These are phyloP conservation scores for Spiromastix sp. DNA, from an alignment of 2,329 filamentous ascomycete species.

Conservation along the genomic window DNA sequence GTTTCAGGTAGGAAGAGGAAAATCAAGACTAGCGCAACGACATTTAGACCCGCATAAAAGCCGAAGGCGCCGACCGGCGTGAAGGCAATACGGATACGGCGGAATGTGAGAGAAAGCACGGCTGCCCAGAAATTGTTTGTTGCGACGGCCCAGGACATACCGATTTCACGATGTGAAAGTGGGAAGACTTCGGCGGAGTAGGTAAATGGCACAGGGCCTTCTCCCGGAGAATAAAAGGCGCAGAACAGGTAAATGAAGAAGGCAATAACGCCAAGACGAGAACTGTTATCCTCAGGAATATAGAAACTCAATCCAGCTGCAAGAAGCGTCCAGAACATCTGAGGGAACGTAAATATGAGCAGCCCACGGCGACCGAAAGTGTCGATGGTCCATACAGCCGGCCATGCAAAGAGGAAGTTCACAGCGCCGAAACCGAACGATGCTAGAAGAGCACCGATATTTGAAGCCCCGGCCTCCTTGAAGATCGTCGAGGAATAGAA, in stretches of 20 bases:
- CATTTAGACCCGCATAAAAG: slow-evolving; percentile 51
- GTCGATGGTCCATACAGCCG: slow-evolving; percentile 56
- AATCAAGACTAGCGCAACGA: slow-evolving; percentile 52
- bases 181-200: slow-evolving; percentile 48
- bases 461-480: slow-evolving; percentile 32
- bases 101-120: slow-evolving; percentile 35
- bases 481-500: slow-evolving; percentile 52
- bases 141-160: slow-evolving; percentile 37
- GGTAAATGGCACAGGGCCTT: slow-evolving; percentile 45
- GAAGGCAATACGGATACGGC: slow-evolving; percentile 33
- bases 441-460: slow-evolving; percentile 44
- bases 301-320: slow-evolving; percentile 51
- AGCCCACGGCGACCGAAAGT: slow-evolving; percentile 53
- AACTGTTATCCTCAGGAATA: slow-evolving; percentile 31
- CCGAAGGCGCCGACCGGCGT: slow-evolving; percentile 48
- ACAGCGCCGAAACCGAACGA: slow-evolving; percentile 54
- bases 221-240: slow-evolving; percentile 54
- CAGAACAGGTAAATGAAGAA: slow-evolving; percentile 57
- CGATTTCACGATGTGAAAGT: slow-evolving; percentile 43
- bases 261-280: slow-evolving; percentile 45
- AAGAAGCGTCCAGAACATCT: slow-evolving; percentile 58
- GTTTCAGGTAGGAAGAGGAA: slow-evolving; percentile 51
- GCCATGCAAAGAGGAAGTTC: slow-evolving; percentile 56
- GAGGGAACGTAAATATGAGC: slow-evolving; percentile 55
- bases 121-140: slow-evolving; percentile 35